A percentile compares a stretch with the other conserved stretches of the same genome.
Conservation (phyloP, 2,329 filamentous ascomycete genomes). For the Fusarium udum region DNA sequence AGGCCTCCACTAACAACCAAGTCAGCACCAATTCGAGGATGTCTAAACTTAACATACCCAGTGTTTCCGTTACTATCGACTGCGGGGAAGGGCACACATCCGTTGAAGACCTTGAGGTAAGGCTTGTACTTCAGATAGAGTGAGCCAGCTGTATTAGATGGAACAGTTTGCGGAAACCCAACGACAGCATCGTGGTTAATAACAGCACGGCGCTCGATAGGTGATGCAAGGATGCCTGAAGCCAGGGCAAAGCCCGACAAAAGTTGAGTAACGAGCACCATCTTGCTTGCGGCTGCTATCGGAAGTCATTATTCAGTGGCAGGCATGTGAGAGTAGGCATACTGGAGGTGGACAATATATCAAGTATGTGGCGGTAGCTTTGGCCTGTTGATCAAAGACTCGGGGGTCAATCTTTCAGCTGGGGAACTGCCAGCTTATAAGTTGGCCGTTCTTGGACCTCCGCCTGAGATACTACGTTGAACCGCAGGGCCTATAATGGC, state of each 20-base stretch:
- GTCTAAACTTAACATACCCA: slow-evolving; percentile 27
- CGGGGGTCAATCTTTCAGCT: neutral
- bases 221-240: slow-evolving; percentile 37
- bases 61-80: slow-evolving; percentile 67
- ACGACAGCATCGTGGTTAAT: slow-evolving; percentile 47
- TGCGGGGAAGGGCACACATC: slow-evolving; percentile 71
- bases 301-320: neutral
- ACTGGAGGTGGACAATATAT: neutral
- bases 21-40: neutral
- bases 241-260: slow-evolving; percentile 32
- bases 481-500: slow-evolving; percentile 15
- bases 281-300: neutral
- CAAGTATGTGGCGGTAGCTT: neutral
- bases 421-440: slow-evolving; percentile 20
- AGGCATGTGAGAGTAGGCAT: neutral
- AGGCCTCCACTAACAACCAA: slow-evolving; percentile 46
- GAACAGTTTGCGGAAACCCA: slow-evolving; percentile 46
- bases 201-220: slow-evolving; percentile 42
- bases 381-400: neutral
- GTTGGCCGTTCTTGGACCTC: neutral
- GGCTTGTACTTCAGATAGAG: slow-evolving; percentile 50
- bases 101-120: slow-evolving; percentile 59
- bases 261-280: slow-evolving; percentile 35
- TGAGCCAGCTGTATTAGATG: slow-evolving; percentile 40
- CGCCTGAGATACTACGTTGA: slow-evolving; percentile 17